Evolutionary conservation across 2,329 filamentous ascomycete species (phyloP), one percentile per base, ranked within the genome.

Genomic region (Chaetothyriales sp.): DNA sequence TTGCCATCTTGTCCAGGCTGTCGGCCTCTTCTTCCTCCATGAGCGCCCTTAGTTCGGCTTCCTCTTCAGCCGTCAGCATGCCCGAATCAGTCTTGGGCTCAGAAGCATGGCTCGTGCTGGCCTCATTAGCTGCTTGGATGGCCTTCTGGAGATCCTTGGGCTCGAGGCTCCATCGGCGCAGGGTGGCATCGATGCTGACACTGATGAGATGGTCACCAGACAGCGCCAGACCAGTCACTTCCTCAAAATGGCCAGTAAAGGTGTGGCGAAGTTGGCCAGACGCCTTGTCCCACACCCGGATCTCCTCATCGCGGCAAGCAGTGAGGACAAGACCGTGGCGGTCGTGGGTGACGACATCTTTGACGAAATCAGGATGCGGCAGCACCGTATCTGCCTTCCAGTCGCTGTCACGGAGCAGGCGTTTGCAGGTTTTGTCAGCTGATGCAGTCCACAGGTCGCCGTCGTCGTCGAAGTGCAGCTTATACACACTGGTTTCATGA

Each of bases 401-500:
- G 18, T 74, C 75, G 46, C 77, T 79, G 20, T 75, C 71, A 49
- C 89, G 76, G 1, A 82, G 76, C 7, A 95, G 75, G 60, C 87
- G 89, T 66, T 90, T 92, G 1, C 82, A 82, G 0, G 85, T 89
- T 60, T 88, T 92, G 66, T 98, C 92, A 4, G 88, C 89, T 54
- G 88, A 95, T 5, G 89, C 85, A 6, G 90, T 95, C 89, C 89
- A 97, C 13, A 95, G 70, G 61, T 95, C 86, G 29, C 77, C 81
- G 46, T 81, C 78, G 4, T 69, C 67, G 57, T 89, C 84, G 61
- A 94, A 94, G 18, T 78, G 71, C 13, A 97, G 70, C 58, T 78
- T 82, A 68, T 95, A 94, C 8, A 98, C 81, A 58, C 85, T 92
- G 0, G 92, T 98, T 60, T 95, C 88, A 67, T 98, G 92, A 56